Conservation (phyloP, 306 rosid species). For the Myrica gale region DNA sequence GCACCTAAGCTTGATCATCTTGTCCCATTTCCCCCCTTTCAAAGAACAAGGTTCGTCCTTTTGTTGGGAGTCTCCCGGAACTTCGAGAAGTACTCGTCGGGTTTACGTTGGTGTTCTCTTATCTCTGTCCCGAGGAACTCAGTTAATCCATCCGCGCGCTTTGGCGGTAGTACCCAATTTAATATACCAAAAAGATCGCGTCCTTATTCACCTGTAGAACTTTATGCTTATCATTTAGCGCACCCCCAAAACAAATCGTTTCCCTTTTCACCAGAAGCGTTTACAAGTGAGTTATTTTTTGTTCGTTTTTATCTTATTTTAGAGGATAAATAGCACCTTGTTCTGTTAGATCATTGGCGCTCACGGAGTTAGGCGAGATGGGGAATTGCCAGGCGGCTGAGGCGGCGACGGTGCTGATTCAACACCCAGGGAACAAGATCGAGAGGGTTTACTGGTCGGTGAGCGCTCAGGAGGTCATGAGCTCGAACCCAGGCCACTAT, state of each 20-base stretch:
- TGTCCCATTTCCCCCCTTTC: no score
- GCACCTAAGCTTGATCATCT: no score
- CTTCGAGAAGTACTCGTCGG: no score
- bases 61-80: no score
- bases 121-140: no score
- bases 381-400: constrained; percentile 97
- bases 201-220: neutral
- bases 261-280: no score
- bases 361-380: constrained; percentile 33
- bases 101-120: no score
- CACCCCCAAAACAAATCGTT: neutral
- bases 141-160: no score
- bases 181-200: neutral
- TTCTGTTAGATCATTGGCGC: neutral
- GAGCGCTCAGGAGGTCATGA: constrained; percentile 72
- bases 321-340: neutral
- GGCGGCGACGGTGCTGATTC: constrained; percentile 79
- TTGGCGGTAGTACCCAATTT: no score
- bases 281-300: no score
- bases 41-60: no score
- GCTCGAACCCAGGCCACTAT: constrained; percentile 76
- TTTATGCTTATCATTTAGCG: neutral
- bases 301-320: no score
- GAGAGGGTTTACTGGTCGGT: constrained; percentile 83
- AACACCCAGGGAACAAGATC: constrained; percentile 63